phyloP scores from a whole-genome alignment of 2,329 filamentous ascomycete species.

The Fusarium buharicum region DNA sequence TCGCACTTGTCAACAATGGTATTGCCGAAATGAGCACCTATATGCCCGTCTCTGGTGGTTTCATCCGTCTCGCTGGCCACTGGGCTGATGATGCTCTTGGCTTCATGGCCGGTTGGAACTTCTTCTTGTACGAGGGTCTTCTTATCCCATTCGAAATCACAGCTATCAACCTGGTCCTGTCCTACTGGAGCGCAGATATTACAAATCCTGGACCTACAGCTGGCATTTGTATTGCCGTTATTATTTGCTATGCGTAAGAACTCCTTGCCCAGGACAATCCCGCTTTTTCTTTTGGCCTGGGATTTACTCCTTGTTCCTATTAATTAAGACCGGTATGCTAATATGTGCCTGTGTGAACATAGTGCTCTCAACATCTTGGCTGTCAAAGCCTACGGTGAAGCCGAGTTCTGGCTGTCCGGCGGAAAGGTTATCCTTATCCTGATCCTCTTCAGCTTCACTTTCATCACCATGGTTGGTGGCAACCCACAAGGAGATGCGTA shows the following conservation, averaged over 20 bases:
- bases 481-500: conserved; percentile 76
- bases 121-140: conserved; percentile 58
- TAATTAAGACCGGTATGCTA: conserved; percentile 43
- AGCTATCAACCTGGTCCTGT: conserved; percentile 56
- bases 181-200: conserved; percentile 53
- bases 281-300: conserved; percentile 4
- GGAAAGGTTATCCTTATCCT: conserved; percentile 75
- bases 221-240: conserved; percentile 66
- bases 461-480: conserved; percentile 81
- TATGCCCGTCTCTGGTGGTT: conserved; percentile 71
- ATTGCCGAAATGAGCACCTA: conserved; percentile 72
- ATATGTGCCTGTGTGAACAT: conserved; percentile 41
- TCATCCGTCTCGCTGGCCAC: conserved; percentile 71
- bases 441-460: conserved; percentile 77
- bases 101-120: conserved; percentile 61
- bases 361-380: conserved; percentile 71
- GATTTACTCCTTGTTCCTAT: conserved; percentile 3
- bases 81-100: conserved; percentile 74
- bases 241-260: conserved; percentile 67
- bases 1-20: conserved; percentile 72
- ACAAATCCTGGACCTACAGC: conserved; percentile 75
- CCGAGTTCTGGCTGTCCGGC: conserved; percentile 74
- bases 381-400: conserved; percentile 74
- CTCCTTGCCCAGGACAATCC: conserved; percentile 1
- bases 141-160: conserved; percentile 58